Evolutionary conservation across 2,329 filamentous ascomycete species (phyloP), one percentile per base, ranked within the genome.

Genomic region (Intubia oerlemansii): DNA sequence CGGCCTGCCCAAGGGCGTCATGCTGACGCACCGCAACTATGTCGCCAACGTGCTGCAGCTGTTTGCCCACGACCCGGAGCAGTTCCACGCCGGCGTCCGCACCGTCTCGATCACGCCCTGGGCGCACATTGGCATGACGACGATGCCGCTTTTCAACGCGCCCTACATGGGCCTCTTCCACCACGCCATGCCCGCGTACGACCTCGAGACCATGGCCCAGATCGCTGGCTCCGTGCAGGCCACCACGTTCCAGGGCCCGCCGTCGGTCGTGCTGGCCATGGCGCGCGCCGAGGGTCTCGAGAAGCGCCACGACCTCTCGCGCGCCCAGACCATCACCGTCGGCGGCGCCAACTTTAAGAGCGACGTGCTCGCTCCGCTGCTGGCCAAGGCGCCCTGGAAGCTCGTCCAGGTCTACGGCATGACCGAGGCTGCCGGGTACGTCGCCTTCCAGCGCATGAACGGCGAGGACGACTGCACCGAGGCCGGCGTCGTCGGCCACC

Each of bases 1-100:
- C 1, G 57, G 57, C 2, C 35, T 53, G 5, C 56, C 57, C 10
- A 61, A 61, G 39, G 56, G 53, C 8, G 54, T 59, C 34, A 42
- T 44, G 12, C 38, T 62, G 0, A 58, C 56, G 5, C 56, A 61
- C 32, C 38, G 40, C 22, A 61, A 58, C 41, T 42, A 55, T 25
- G 50, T 60, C 1, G 42, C 55, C 4, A 43, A 49, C 19, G 32
- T 34, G 26, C 31, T 30, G 13, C 52, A 55, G 23, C 49, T 54
- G n/a, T 37, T 50, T 8, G 36, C 43, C 0, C 47, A 52, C 19
- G 52, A 54, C 31, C 37, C 37, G 6, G 35, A 38, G 7, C 46
- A 49, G 23, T 53, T 53, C 35, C 38, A 47, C 28, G 38, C 47
- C 1, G 42, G 34, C 5, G 45, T 40, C 2, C 40, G 46, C 9